These are phyloP conservation scores for Pleurotus ostreatus DNA, from an alignment of 768 basidiomycete species.

Conservation along the genomic window DNA sequence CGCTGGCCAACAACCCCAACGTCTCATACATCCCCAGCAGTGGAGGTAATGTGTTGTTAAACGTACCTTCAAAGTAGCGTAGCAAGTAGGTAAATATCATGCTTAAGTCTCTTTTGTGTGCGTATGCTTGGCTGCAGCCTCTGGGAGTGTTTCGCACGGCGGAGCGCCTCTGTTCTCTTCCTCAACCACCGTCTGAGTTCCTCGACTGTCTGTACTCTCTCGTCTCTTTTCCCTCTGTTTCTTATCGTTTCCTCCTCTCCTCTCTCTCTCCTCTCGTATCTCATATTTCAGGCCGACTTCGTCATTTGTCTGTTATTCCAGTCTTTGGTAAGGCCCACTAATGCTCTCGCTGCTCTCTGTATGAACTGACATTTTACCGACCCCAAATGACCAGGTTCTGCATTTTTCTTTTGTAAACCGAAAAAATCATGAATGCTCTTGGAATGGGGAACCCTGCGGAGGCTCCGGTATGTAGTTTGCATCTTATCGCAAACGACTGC, in stretches of 20 bases:
- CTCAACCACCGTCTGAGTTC: constrained; percentile 17
- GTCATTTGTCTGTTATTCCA: constrained; percentile 47
- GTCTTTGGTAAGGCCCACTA: constrained; percentile 43
- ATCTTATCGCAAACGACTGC: constrained; percentile 18
- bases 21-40: constrained; percentile 88
- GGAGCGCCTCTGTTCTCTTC: constrained; percentile 36
- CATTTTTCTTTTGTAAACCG: constrained; percentile 47
- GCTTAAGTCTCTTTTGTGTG: constrained; percentile 6
- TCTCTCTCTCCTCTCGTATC: constrained; percentile 35
- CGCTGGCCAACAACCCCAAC: constrained; percentile 73
- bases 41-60: constrained; percentile 77
- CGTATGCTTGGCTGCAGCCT: constrained; percentile 3
- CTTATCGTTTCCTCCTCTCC: constrained; percentile 33
- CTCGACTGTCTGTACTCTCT: constrained; percentile 30
- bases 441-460: constrained; percentile 67
- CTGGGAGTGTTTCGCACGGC: constrained; percentile 15
- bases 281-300: constrained; percentile 53
- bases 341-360: constrained; percentile 18
- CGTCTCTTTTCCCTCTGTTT: constrained; percentile 43
- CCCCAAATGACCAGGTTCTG: constrained; percentile 25
- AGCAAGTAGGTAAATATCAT: constrained; percentile 4
- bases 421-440: constrained; percentile 73
- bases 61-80: constrained; percentile 56
- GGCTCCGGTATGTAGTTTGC: constrained; percentile 61
- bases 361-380: constrained; percentile 5